A percentile compares a stretch with the other conserved stretches of the same genome.
phyloP scores from a whole-genome alignment of 352 stramenopile genomes.

The Globisporangium megalacanthum region DNA sequence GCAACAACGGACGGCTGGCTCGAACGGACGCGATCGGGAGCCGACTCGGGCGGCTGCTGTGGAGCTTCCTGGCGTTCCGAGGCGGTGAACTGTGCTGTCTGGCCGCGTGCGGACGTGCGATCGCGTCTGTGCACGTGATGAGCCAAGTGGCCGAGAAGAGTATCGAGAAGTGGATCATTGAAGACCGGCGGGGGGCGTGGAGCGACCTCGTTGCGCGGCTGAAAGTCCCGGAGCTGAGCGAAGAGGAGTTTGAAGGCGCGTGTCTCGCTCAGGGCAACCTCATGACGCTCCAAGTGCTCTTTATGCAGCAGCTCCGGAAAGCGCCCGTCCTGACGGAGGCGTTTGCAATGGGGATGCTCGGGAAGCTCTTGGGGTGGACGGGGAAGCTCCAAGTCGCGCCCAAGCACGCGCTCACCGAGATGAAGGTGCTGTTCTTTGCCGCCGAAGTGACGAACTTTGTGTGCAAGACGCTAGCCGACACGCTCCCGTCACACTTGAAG shows the following conservation, averaged over 20 bases:
- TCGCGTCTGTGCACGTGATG: constrained; percentile 82
- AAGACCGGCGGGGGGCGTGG: constrained; percentile 64
- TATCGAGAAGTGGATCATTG: constrained; percentile 84
- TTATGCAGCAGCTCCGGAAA: constrained; percentile 62
- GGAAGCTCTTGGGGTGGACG: constrained; percentile 73
- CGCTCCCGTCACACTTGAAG: constrained; percentile 53
- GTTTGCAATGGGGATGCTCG: constrained; percentile 61
- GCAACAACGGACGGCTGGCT: constrained; percentile 8
- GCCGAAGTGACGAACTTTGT: constrained; percentile 76
- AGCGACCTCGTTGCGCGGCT: constrained; percentile 48
- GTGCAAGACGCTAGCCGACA: constrained; percentile 43
- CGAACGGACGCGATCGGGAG: constrained; percentile 49
- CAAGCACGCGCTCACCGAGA: constrained; percentile 54
- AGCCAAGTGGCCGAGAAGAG: constrained; percentile 73
- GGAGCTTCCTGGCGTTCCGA: constrained; percentile 77
- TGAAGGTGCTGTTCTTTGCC: constrained; percentile 80
- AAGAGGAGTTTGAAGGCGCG: constrained; percentile 69
- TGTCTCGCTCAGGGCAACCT: constrained; percentile 71
- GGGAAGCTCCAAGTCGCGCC: constrained; percentile 41
- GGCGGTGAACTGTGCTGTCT: constrained; percentile 75
- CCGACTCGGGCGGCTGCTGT: constrained; percentile 59
- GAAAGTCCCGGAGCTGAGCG: constrained; percentile 73
- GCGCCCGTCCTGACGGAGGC: constrained; percentile 60
- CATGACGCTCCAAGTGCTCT: constrained; percentile 74
- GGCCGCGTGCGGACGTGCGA: constrained; percentile 56